Evolutionary conservation across 768 basidiomycete genomes (phyloP), one percentile per base, ranked within the genome.

Genomic region (Rhizopogon vulgaris): DNA sequence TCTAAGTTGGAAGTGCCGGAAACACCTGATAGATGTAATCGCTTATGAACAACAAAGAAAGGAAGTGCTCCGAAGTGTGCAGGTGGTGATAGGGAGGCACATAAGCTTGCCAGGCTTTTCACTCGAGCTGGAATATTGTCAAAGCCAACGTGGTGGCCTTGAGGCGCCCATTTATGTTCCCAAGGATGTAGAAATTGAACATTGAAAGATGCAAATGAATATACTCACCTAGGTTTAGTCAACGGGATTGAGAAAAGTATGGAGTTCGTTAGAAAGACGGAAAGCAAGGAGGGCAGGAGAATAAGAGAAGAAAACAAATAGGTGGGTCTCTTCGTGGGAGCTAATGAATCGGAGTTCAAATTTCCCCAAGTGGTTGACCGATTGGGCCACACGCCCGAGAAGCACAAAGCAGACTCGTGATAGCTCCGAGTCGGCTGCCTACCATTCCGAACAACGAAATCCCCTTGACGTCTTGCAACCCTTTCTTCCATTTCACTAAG

Each of bases 301-400:
- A 59, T 60, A 58, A 62, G 53, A 58, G 69, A 71, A 72, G 73
- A 73, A 68, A 66, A 69, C 70, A 69, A 69, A 68, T 71, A 69
- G 71, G 68, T 68, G 68, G 70, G 67, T 69, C 66, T 69, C 66
- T 22, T 34, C 78, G 78, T 69, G 66, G 51, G 66, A 69, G 61
- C 12, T 59, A 58, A 50, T 52, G 48, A 63, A 56, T 48, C 78
- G 78, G 78, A 79, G 77, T 72, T 73, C 74, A 49, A 80, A 76
- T 66, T 61, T 48, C 28, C 62, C 61, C 59, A 60, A 63, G 27
- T 42, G 11, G 11, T 34, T 10, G 32, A 25, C 11, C 11, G 32
- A 34, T 28, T 28, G 8, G 28, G 28, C 28, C 32, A 7, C 6
- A 41, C 36, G 9, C 8, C n/a, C 27, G 55, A 67, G 56, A 57